Percentiles rank a stretch among this genome's conserved stretches.
These are phyloP conservation scores for Entomortierella lignicola DNA, from an alignment of 192 early-diverging fungal species.

Conservation along the genomic window DNA sequence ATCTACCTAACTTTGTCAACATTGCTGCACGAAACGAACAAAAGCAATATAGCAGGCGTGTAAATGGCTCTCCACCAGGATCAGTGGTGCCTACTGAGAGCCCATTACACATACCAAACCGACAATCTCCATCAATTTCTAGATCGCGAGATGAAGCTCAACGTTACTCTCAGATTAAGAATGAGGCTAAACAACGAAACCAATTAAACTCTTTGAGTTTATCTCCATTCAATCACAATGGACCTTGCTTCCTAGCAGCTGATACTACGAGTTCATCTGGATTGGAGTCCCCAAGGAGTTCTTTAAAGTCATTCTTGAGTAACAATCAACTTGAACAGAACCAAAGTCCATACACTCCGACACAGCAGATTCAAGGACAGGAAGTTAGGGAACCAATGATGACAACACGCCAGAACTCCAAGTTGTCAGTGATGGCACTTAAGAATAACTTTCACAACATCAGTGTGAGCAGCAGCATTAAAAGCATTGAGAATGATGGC, in stretches of 20 bases:
- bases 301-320: background rate
- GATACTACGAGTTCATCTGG: background rate
- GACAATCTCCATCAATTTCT: no score
- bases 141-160: background rate
- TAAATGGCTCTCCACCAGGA: background rate
- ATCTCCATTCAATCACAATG: background rate
- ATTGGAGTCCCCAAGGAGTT: background rate
- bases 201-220: background rate
- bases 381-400: constrained; percentile 8
- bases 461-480: no score
- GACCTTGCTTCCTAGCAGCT: background rate
- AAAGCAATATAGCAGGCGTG: background rate
- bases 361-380: background rate
- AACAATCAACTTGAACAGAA: background rate
- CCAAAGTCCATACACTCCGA: no score
- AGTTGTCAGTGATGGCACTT: constrained; percentile 7
- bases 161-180: background rate
- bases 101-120: background rate
- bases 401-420: constrained; percentile 22
- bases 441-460: no score
- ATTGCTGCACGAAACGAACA: constrained; percentile 28
- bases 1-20: constrained; percentile 34
- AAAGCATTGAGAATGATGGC: no score
- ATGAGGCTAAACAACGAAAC: background rate
- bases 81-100: background rate